Evolutionary conservation across 495 filamentous ascomycete species (phyloP), one percentile per base, ranked within the genome.

Genomic region (Endocarpon pusillum): DNA sequence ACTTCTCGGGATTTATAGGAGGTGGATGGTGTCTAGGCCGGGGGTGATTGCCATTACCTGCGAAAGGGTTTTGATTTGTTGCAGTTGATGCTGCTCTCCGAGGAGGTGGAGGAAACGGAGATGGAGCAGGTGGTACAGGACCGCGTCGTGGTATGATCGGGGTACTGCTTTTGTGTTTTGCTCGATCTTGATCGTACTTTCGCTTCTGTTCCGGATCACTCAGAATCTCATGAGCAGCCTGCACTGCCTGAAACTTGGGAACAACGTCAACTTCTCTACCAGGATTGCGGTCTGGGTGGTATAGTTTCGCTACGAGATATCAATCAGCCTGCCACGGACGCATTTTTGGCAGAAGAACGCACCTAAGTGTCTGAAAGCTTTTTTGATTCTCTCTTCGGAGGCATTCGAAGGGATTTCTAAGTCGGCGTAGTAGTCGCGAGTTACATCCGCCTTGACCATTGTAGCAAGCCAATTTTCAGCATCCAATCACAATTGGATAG

Each of bases 221-320:
- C 18, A 94, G 62, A 19, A 94, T 68, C 47, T 93, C 86, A 41
- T 89, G 72, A 16, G 86, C 86, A 1, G 76, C 66, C 49, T 89
- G 81, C 35, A 94, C 91, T 19, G 70, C 64, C 47, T 89, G 75
- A 45, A 94, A 94, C 46, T 78, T 79, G 14, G 80, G 58, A 37
- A 73, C 81, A 37, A 76, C 76, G 42, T 83, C 81, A 15, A 63
- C 46, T 54, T 93, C 85, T 40, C 66, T 66, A 27, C 86, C 86
- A 3, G 75, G 80, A 44, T 94, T 92, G 27, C 84, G 73, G 50
- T 94, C 86, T 4, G 86, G 86, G 47, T 94, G 86, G 43, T 75
- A 91, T 45, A 74, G 75, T 18, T 89, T 64, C 21, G 84, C 85
- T 87, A 41, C 12, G 40, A 45, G 32, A 11, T 15, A 19, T n/a